Conservation (phyloP, 164 flowering plant genomes). For the Amborella trichopoda region DNA sequence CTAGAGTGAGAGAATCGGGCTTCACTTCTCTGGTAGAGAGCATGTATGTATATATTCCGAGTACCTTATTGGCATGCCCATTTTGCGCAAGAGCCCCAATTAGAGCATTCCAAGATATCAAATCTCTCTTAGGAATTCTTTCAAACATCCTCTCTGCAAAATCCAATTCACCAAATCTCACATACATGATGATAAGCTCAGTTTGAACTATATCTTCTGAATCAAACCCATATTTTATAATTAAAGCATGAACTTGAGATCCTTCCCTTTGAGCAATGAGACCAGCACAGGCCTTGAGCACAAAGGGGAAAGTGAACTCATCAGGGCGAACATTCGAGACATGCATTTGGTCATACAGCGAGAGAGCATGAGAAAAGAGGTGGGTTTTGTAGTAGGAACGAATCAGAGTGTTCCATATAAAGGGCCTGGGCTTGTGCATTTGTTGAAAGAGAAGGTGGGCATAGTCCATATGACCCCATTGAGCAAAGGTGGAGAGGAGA, state of each 20-base stretch:
- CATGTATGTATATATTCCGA: conserved; percentile 21
- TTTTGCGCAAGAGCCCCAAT: conserved; percentile 23
- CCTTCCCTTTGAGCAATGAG: conserved; percentile 10
- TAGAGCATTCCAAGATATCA: conserved; percentile 39
- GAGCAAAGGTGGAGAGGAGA: conserved; percentile 13
- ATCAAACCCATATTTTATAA: conserved; percentile 26
- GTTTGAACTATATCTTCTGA: conserved; percentile 23
- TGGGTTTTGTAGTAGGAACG: conserved; percentile 26
- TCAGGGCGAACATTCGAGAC: conserved; percentile 24
- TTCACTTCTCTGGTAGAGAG: conserved; percentile 9
- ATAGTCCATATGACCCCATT: conserved; percentile 19
- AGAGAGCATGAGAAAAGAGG: conserved; percentile 9
- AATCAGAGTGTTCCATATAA: conserved; percentile 32
- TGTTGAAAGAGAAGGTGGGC: conserved; percentile 29
- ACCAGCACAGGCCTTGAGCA: conserved; percentile 23
- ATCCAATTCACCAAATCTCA: conserved; percentile 19
- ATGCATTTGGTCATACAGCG: conserved; percentile 18
- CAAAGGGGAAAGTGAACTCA: conserved; percentile 27
- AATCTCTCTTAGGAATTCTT: conserved; percentile 17
- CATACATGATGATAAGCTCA: conserved; percentile 30
- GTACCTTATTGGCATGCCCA: conserved; percentile 23
- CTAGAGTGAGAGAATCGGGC: conserved; percentile 25
- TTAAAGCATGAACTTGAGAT: conserved; percentile 16
- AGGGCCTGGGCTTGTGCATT: conserved; percentile 32
- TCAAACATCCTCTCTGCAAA: conserved; percentile 22